phyloP scores from a whole-genome alignment of 1,139 yeast genomes.

The Nadsonia commutata region DNA sequence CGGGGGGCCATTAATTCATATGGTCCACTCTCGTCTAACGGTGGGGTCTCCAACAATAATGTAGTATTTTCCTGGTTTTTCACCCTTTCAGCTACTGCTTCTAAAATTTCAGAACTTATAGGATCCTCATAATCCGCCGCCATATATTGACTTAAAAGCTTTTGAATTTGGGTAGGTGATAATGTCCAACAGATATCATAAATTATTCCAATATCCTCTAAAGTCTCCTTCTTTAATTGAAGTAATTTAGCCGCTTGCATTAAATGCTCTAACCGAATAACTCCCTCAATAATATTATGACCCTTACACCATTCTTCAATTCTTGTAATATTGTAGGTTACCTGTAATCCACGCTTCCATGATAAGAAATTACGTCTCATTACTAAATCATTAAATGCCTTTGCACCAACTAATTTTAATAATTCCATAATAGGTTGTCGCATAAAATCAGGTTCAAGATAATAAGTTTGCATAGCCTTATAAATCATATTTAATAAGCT shows the following conservation, averaged over 20 bases:
- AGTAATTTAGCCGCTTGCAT: constrained; percentile 88
- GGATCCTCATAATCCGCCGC: constrained; percentile 97
- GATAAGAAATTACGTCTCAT: constrained; percentile 91
- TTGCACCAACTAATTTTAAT: constrained; percentile 78
- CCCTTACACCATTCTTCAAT: constrained; percentile 98
- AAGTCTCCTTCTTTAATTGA: constrained; percentile 80
- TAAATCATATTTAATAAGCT: constrained; percentile 80
- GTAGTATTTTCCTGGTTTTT: constrained; percentile 33
- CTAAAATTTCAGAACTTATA: constrained; percentile 68
- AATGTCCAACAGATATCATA: constrained; percentile 94
- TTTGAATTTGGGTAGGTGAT: constrained; percentile 89
- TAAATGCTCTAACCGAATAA: constrained; percentile 71
- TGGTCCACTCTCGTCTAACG: constrained; percentile 55
- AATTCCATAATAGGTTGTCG: constrained; percentile 76
- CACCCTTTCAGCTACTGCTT: constrained; percentile 74
- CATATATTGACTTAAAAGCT: constrained; percentile 74
- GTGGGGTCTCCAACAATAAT: constrained; percentile 40
- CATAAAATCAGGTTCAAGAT: constrained; percentile 73
- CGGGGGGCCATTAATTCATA: constrained; percentile 78
- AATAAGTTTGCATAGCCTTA: constrained; percentile 89
- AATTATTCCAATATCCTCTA: constrained; percentile 82
- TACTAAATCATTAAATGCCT: constrained; percentile 87
- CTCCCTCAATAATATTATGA: constrained; percentile 82
- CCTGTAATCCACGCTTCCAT: constrained; percentile 96
- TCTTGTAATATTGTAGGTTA: constrained; percentile 90